Percentiles rank a stretch among this genome's conserved stretches.
Conservation (phyloP, 495 filamentous ascomycete genomes). For the Cairneyella variabilis region DNA sequence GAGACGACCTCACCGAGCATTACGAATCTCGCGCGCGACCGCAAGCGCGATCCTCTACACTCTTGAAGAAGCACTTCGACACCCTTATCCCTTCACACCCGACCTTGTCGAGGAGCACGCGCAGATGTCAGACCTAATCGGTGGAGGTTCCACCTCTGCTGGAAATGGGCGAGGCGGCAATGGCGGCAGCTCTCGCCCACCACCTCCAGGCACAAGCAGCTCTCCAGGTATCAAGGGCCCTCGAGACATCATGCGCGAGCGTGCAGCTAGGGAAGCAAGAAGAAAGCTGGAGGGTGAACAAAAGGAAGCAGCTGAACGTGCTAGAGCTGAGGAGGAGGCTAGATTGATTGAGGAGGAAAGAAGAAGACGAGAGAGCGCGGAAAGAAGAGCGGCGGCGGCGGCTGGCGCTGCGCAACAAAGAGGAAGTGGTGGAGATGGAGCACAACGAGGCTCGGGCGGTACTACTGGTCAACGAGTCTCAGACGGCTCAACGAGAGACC, state of each 20-base stretch:
- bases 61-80: conserved; percentile 84
- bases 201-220: conserved; percentile 38
- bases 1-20: conserved; percentile 15
- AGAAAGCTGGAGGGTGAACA: conserved; percentile 55
- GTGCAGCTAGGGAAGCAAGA: conserved; percentile 62
- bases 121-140: conserved; percentile 82
- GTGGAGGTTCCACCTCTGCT: conserved; percentile 41
- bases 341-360: conserved; percentile 50
- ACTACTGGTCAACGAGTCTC: conserved; percentile 24
- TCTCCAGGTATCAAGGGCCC: conserved; percentile 55
- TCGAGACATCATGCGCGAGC: conserved; percentile 73
- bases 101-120: conserved; percentile 89
- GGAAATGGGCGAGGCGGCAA: conserved; percentile 34
- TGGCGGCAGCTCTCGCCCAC: conserved; percentile 8
- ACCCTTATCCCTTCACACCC: conserved; percentile 77
- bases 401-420: conserved; percentile 35
- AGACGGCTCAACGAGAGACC: conserved; percentile 23
- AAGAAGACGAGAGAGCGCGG: conserved; percentile 34
- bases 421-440: conserved; percentile 14
- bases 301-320: conserved; percentile 37
- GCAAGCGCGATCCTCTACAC: conserved; percentile 77
- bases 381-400: conserved; percentile 57
- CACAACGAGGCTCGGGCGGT: conserved; percentile 18
- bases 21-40: conserved; percentile 23
- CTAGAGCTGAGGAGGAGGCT: conserved; percentile 51